Conservation (phyloP, 78 protist genomes). For the Mastigamoeba balamuthi region DNA sequence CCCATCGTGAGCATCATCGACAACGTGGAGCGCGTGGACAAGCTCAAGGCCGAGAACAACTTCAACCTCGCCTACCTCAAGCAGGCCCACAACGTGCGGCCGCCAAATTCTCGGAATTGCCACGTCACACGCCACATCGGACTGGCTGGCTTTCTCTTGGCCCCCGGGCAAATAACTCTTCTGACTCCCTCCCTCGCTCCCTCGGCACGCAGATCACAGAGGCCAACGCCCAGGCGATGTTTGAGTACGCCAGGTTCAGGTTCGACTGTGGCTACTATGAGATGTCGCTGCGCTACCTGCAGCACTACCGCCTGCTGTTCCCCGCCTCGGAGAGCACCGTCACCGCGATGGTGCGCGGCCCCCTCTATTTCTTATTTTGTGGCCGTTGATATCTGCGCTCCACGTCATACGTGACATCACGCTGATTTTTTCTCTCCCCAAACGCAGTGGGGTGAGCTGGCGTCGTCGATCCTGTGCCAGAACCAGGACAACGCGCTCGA, state of each 20-base stretch:
- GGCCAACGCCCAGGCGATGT: not conserved
- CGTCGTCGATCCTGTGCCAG: conserved; percentile 56
- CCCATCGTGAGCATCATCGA: conserved; percentile 19
- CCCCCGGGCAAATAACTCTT: not conserved
- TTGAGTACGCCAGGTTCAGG: not conserved
- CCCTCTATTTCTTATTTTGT: not conserved
- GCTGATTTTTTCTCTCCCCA: conserved; percentile 44
- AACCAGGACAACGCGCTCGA: conserved; percentile 63
- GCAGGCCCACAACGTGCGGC: not conserved
- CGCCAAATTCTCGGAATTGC: not conserved
- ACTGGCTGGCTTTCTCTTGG: not conserved
- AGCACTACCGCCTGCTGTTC: not conserved
- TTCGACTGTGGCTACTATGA: not conserved
- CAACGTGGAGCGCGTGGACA: conserved; percentile 5
- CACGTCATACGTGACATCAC: conserved; percentile 14
- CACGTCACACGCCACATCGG: too few relatives aligned
- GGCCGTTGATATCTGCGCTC: conserved; percentile 18
- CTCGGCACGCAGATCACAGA: not conserved
- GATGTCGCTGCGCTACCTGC: not conserved
- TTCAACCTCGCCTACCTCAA: not conserved
- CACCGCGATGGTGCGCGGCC: not conserved
- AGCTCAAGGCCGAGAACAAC: conserved; percentile 4
- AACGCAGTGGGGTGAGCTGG: conserved; percentile 89
- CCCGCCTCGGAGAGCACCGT: not conserved
- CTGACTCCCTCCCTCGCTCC: not conserved